phyloP scores from a whole-genome alignment of 495 filamentous ascomycete genomes.

The Penicillium coprophilum region DNA sequence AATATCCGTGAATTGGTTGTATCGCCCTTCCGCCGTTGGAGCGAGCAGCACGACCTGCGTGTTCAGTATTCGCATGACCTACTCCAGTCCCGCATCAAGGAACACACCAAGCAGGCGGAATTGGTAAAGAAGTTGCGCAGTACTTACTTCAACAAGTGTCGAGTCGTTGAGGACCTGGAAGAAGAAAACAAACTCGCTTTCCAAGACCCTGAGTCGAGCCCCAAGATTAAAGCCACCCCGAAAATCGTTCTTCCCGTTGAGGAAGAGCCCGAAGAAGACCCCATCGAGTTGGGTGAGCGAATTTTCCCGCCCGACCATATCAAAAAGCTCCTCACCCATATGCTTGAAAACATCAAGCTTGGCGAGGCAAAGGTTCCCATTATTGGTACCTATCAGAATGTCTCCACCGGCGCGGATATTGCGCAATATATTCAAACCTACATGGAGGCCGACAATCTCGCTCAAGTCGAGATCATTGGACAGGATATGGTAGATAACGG shows the following conservation, averaged over 20 bases:
- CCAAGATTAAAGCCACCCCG: slow-evolving; percentile 50
- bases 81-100: slow-evolving; percentile 82
- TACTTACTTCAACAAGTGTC: slow-evolving; percentile 98
- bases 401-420: slow-evolving; percentile 85
- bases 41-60: slow-evolving; percentile 86
- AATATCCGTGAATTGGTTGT: slow-evolving; percentile 96
- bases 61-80: slow-evolving; percentile 93
- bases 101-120: slow-evolving; percentile 89
- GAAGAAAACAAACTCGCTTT: slow-evolving; percentile 99
- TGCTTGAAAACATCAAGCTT: slow-evolving; percentile 81
- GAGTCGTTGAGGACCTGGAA: slow-evolving; percentile 91
- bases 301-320: slow-evolving; percentile 78
- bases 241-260: slow-evolving; percentile 61
- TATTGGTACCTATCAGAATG: slow-evolving; percentile 90
- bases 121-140: slow-evolving; percentile 87
- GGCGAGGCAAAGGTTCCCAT: slow-evolving; percentile 94
- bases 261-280: slow-evolving; percentile 66
- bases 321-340: slow-evolving; percentile 84
- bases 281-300: slow-evolving; percentile 87
- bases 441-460: slow-evolving; percentile 77
- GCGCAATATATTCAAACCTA: slow-evolving; percentile 91
- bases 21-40: slow-evolving; percentile 90
- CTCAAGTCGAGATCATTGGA: slow-evolving; percentile 87
- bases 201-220: slow-evolving; percentile 71
- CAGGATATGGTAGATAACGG: slow-evolving; percentile 88